Evolutionary conservation across 495 filamentous ascomycete genomes (phyloP).

Genomic region (Acidomyces sp.): DNA sequence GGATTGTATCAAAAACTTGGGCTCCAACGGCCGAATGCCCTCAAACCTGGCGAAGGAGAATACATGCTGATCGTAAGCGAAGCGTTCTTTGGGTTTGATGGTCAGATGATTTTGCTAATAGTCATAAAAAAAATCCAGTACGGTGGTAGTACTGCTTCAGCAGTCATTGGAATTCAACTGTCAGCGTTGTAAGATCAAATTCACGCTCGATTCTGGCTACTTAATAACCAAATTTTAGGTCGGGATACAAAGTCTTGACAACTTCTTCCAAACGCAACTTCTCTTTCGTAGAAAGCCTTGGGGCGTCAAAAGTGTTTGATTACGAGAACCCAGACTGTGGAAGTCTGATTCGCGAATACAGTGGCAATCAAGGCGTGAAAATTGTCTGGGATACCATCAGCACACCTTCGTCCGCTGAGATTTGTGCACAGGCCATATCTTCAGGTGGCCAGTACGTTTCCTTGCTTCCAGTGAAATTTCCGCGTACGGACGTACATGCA

Average conservation of each 20-base stretch:
- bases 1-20: slow-evolving; percentile 33
- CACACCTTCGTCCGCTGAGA: slow-evolving; percentile 10
- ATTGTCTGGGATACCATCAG: slow-evolving; percentile 24
- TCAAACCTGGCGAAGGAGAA: slow-evolving; percentile 14
- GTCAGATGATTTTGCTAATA: no score
- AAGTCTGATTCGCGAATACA: slow-evolving; percentile 17
- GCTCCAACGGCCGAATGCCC: slow-evolving; percentile 26
- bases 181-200: slow-evolving; percentile 31
- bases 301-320: slow-evolving; percentile 41
- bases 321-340: slow-evolving; percentile 33
- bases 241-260: slow-evolving; percentile 34
- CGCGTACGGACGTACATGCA: slow-evolving; percentile 22
- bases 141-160: slow-evolving; percentile 34
- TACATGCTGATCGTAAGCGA: slow-evolving; percentile 41
- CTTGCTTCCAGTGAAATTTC: slow-evolving; percentile 13
- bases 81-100: no score
- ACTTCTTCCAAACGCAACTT: slow-evolving; percentile 46
- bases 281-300: slow-evolving; percentile 34
- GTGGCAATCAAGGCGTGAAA: slow-evolving; percentile 19
- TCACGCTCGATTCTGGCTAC: not conserved
- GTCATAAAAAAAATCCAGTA: no score
- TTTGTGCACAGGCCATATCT: slow-evolving; percentile 21
- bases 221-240: slow-evolving; percentile 9
- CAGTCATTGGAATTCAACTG: slow-evolving; percentile 43
- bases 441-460: slow-evolving; percentile 18